These are phyloP conservation scores for Reticulascus tulasneorum DNA, from an alignment of 2,329 filamentous ascomycete genomes.

Conservation along the genomic window DNA sequence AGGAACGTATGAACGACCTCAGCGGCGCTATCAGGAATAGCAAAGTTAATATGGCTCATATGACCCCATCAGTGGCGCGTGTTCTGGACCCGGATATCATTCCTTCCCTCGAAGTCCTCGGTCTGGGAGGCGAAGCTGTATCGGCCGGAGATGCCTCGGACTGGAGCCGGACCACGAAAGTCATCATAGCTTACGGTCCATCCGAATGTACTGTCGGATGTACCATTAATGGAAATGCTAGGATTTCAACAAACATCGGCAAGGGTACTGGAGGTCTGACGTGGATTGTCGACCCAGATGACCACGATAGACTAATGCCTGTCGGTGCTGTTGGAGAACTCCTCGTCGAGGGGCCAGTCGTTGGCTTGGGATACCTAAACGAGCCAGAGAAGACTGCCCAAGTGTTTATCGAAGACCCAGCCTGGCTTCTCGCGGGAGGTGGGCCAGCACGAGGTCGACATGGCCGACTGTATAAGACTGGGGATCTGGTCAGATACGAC, in stretches of 20 bases:
- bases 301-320: conserved; percentile 42
- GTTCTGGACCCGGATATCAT: conserved; percentile 43
- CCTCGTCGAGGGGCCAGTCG: conserved; percentile 54
- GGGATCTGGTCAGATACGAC: conserved; percentile 54
- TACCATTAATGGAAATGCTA: conserved; percentile 42
- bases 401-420: conserved; percentile 53
- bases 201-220: conserved; percentile 52
- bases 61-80: conserved; percentile 48
- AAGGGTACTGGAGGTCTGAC: conserved; percentile 41
- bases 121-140: conserved; percentile 50
- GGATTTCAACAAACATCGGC: conserved; percentile 41
- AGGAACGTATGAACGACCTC: conserved; percentile 47
- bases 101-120: conserved; percentile 41
- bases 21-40: conserved; percentile 40
- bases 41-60: conserved; percentile 44
- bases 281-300: conserved; percentile 49
- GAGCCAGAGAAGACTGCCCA: conserved; percentile 53
- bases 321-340: conserved; percentile 49
- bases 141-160: conserved; percentile 43
- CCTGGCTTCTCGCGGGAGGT: conserved; percentile 43
- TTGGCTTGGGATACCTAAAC: conserved; percentile 59
- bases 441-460: conserved; percentile 33
- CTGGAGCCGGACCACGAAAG: conserved; percentile 42
- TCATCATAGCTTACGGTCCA: conserved; percentile 50
- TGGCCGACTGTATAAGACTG: conserved; percentile 54